Conservation (phyloP, 2,329 filamentous ascomycete genomes). For the Tolypocladium ovalisporum region DNA sequence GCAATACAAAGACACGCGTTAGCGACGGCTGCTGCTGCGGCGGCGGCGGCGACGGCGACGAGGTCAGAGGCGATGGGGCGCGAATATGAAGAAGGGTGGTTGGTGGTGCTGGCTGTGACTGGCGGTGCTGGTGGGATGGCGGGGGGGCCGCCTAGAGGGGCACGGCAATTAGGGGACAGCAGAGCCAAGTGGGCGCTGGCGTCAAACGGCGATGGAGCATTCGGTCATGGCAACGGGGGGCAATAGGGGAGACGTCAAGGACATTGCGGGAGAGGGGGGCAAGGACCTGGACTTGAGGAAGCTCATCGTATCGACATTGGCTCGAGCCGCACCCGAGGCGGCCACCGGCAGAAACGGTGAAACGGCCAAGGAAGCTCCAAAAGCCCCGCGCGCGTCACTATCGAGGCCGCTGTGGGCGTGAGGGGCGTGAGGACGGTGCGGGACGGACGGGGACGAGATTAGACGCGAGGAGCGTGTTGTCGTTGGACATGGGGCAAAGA, state of each 20-base stretch:
- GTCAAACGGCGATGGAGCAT: neutral
- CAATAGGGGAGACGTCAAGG: neutral
- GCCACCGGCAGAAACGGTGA: neutral
- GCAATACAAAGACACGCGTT: constrained; percentile 1
- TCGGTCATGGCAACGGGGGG: neutral
- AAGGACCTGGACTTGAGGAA: constrained; percentile 33
- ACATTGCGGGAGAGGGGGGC: constrained; percentile 2
- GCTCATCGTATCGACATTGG: constrained; percentile 30
- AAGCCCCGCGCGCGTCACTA: neutral
- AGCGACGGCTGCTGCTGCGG: constrained; percentile 7
- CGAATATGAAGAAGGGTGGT: neutral
- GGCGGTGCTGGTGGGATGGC: neutral
- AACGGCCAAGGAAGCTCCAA: neutral
- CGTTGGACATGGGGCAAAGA: neutral
- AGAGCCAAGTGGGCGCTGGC: neutral
- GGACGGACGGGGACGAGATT: constrained; percentile 3
- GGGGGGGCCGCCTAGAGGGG: neutral
- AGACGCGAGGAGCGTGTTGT: neutral
- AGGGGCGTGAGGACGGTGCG: constrained; percentile 11
- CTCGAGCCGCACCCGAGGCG: constrained; percentile 9
- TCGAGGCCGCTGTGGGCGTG: neutral
- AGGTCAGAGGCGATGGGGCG: constrained; percentile 1
- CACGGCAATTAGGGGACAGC: neutral
- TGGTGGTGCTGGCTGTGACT: neutral
- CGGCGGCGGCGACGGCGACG: constrained; percentile 3